Conservation (phyloP, 495 filamentous ascomycete species). For the Jackrogersella minutella region DNA sequence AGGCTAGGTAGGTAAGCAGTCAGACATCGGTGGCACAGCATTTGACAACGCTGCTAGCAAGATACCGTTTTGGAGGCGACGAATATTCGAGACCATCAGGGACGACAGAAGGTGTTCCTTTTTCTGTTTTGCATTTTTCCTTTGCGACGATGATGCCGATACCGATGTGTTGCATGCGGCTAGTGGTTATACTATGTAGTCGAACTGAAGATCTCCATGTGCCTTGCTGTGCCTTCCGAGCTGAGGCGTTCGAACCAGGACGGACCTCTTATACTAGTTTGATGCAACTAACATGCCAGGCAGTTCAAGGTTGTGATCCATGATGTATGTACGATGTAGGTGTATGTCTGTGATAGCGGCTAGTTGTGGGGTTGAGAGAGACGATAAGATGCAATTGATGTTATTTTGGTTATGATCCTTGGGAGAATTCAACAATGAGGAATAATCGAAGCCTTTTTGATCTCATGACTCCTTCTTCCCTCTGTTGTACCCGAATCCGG, state of each 20-base stretch:
- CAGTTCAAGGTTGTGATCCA: constrained; percentile 20
- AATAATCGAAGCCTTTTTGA: constrained; percentile 20
- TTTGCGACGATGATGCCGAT: constrained; percentile 3
- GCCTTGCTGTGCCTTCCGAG: constrained; percentile 23
- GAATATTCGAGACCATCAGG: constrained; percentile 28
- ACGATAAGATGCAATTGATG: constrained; percentile 1
- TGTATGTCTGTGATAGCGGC: constrained; percentile 27
- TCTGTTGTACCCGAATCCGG: constrained; percentile 25
- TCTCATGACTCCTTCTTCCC: constrained; percentile 36
- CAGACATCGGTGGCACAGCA: constrained; percentile 17
- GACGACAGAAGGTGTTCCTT: background rate
- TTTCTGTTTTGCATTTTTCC: background rate
- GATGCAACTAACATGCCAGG: constrained; percentile 20
- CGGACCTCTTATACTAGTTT: constrained; percentile 36
- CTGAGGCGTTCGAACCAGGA: constrained; percentile 18
- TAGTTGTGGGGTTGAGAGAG: constrained; percentile 31
- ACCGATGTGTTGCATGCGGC: constrained; percentile 28
- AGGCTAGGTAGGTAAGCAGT: constrained; percentile 25
- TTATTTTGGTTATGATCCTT: background rate
- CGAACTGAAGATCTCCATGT: constrained; percentile 6
- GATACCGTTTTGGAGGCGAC: constrained; percentile 19
- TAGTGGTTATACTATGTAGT: constrained; percentile 17
- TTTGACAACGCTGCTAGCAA: constrained; percentile 15
- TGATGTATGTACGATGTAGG: constrained; percentile 22
- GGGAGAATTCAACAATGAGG: background rate